Evolutionary conservation across 2,329 filamentous ascomycete species (phyloP).

Genomic region (Colletotrichum horii): DNA sequence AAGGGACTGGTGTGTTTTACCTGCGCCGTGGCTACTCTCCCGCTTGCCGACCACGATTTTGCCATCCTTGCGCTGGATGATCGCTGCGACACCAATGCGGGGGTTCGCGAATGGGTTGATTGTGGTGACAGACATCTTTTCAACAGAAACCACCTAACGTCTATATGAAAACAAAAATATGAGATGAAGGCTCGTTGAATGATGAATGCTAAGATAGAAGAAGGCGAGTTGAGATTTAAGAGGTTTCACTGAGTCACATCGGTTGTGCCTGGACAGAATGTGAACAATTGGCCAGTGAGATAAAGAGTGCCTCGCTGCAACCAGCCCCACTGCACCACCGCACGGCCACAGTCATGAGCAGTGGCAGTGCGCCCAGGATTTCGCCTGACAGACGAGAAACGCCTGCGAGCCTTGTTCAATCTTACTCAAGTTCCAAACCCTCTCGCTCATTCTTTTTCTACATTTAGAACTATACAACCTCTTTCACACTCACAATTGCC

Average conservation of each 20-base stretch:
- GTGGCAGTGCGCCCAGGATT: too few species aligned
- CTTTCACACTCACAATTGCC: rapidly evolving
- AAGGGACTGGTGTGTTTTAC: conserved; percentile 36
- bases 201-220: rapidly evolving
- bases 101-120: conserved; percentile 26
- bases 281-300: not conserved
- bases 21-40: conserved; percentile 52
- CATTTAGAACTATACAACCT: not conserved
- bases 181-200: not conserved
- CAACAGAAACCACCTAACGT: rapidly evolving
- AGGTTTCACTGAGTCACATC: not conserved
- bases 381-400: not conserved
- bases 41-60: conserved; percentile 53
- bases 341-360: too few species aligned
- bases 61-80: conserved; percentile 49
- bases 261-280: not conserved
- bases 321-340: not conserved
- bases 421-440: not conserved
- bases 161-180: not conserved
- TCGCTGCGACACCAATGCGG: conserved; percentile 53
- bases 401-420: not conserved
- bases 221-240: rapidly evolving
- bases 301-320: not conserved
- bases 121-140: not conserved
- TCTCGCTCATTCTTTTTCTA: not conserved